Evolutionary conservation across 2,329 filamentous ascomycete genomes (phyloP).

Genomic region (Penicillium paneum): DNA sequence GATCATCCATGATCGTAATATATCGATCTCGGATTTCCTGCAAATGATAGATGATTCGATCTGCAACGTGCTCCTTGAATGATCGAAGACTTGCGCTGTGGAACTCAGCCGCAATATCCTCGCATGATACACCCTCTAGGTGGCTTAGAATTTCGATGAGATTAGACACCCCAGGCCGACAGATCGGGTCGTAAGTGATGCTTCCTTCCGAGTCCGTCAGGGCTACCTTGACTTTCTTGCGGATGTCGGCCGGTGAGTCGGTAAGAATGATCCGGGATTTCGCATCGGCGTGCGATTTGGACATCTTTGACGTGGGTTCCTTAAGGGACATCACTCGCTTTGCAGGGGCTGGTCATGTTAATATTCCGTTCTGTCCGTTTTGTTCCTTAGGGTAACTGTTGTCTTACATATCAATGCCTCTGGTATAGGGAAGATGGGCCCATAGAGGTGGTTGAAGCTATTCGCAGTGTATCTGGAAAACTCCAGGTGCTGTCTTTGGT

Average conservation of each 20-base stretch:
- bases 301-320: conserved; percentile 82
- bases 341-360: conserved; percentile 58
- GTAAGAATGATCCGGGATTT: conserved; percentile 80
- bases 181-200: conserved; percentile 68
- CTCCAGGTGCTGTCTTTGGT: conserved; percentile 91
- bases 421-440: conserved; percentile 61
- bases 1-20: conserved; percentile 27
- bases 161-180: conserved; percentile 81
- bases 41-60: conserved; percentile 35
- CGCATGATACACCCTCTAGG: conserved; percentile 51
- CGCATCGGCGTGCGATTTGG: conserved; percentile 73
- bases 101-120: conserved; percentile 49
- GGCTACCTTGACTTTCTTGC: conserved; percentile 66
- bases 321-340: conserved; percentile 88
- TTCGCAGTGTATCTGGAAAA: conserved; percentile 82
- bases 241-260: conserved; percentile 63
- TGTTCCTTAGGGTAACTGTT: background rate
- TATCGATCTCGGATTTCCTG: conserved; percentile 36
- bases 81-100: conserved; percentile 49
- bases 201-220: conserved; percentile 68
- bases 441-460: conserved; percentile 78
- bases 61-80: conserved; percentile 64
- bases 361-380: background rate
- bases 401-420: conserved; percentile 67
- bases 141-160: conserved; percentile 76